These are phyloP conservation scores for Coriolopsis trogii DNA, from an alignment of 1,284 basidiomycete genomes.

Conservation along the genomic window DNA sequence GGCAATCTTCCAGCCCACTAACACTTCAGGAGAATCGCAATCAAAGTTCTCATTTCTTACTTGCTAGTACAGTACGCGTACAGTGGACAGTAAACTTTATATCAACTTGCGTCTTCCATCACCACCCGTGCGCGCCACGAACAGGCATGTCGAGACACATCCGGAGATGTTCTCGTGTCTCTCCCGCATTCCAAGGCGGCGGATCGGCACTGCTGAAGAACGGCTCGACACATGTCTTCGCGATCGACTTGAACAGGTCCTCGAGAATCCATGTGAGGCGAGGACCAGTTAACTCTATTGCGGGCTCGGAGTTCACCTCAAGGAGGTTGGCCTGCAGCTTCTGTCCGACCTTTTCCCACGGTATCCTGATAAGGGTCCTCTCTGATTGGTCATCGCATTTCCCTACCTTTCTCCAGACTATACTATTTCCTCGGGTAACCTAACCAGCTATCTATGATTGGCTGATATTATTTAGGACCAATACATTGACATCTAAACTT, in stretches of 20 bases:
- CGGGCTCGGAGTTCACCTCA: constrained; percentile 95
- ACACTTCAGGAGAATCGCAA: too few relatives aligned
- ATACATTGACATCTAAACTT: too few relatives aligned
- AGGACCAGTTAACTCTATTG: constrained; percentile 93
- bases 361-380: too few relatives aligned
- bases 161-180: constrained; percentile 23
- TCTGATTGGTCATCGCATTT: too few relatives aligned
- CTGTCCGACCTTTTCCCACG: too few relatives aligned
- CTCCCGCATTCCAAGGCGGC: constrained; percentile 25
- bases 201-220: constrained; percentile 46
- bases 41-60: too few relatives aligned
- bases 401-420: too few relatives aligned
- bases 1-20: too few relatives aligned
- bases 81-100: neutral
- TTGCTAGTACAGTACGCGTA: too few relatives aligned
- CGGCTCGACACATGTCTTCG: constrained; percentile 69
- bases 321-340: constrained; percentile 77
- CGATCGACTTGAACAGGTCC: constrained; percentile 79
- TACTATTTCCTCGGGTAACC: too few relatives aligned
- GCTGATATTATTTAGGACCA: too few relatives aligned
- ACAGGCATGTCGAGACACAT: constrained; percentile 37
- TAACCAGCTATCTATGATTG: too few relatives aligned
- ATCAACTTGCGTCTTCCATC: neutral
- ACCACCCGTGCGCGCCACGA: constrained; percentile 34
- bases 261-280: constrained; percentile 80